Evolutionary conservation across 208 protist species (phyloP), one percentile per base, ranked within the genome.

Genomic region (Trypanosoma lewisi): DNA sequence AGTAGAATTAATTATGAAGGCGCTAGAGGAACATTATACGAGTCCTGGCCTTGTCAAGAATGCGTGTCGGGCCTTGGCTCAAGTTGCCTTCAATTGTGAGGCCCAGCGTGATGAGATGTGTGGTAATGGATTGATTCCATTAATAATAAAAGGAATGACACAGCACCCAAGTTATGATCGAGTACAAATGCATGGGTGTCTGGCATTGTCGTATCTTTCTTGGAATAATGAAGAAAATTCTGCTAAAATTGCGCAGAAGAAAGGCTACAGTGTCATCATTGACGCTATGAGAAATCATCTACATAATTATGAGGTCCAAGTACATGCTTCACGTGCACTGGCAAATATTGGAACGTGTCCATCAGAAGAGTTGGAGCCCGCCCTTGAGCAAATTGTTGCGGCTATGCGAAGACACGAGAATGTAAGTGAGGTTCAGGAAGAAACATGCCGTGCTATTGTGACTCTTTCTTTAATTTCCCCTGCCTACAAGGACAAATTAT

Each of bases 1-100:
- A 4, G 82, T 94, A 45, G 61, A 87, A 56, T 75, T 90, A 33
- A 91, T 96, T 55, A 90, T 92, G 78, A 84, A 78, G 45, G 85
- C 88, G 14, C 68, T 96, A 33, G 78, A 84, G 42, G 73, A 91
- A 50, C 79, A 94, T 65, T 90, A 88, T 66, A 87, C 76, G 17
- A 92, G 77, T 74, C 67, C 77, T 52, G 88, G 88, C 6, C 64
- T 96, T 23, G 86, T 94, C 2, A 94, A 94, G 70, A 96, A 94
- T 63, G 88, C 86, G 2, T 96, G 87, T 75, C 81, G 91, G 4
- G 91, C 88, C 28, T 78, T 96, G 33, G 88, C 84, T 14, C 91
- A 96, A 69, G 67, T 96, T 54, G 91, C 88, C 27, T 95, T 95
- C 67, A 95, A 93, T 65, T 93, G 79, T 68, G 91, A 96, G 53